Base-by-base conservation (phyloP, 2,329 filamentous ascomycete species). In the Thermoascus crustaceus region DNA sequence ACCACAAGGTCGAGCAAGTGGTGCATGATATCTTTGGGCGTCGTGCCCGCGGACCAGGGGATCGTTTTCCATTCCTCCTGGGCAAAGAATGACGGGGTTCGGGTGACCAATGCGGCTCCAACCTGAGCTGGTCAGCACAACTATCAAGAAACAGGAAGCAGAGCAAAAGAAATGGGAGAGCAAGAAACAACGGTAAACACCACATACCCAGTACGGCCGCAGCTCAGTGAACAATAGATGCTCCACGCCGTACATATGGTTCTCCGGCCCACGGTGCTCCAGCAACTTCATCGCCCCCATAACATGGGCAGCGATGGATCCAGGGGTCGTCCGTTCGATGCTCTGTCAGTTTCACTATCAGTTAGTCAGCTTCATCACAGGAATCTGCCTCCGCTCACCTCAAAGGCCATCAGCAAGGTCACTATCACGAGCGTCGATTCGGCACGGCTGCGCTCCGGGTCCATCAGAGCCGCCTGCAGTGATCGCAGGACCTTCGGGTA, bases 401-500 rank as follows among this genome's bases (percentile, higher is more conserved):
- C 59, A 31, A 61, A 63, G 1, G 57, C 57, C 38, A 63, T 53
- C 21, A 63, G 39, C 5, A 63, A 47, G 13, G 51, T 55, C 5
- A 63, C 59, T 1, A 59, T 63, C 5, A 60, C 54, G n/a, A 63
- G 35, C 0, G 58, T 60, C 11, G 57, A 56, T 27, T 62, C 58
- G 4, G 60, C 52, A 31, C 58, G 59, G 32, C 49, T 59, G 5
- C 52, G 46, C 27, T 61, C 57, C 2, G 58, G 50, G 20, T 62
- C 57, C 9, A 50, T 35, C 34, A 63, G 39, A 1, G 59, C 59
- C 24, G 60, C 47, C 35, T 63, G 60, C 17, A 63, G 34, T n/a
- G 48, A 49, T 14, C 57, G 53, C 10, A 63, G 41, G 10, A 62
- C 58, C 1, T 49, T 52, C 1, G 56, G 55, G 35, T 63, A 61